Evolutionary conservation across 2,329 filamentous ascomycete genomes (phyloP), one percentile per base, ranked within the genome.

Genomic region (Xylariaceae sp.): DNA sequence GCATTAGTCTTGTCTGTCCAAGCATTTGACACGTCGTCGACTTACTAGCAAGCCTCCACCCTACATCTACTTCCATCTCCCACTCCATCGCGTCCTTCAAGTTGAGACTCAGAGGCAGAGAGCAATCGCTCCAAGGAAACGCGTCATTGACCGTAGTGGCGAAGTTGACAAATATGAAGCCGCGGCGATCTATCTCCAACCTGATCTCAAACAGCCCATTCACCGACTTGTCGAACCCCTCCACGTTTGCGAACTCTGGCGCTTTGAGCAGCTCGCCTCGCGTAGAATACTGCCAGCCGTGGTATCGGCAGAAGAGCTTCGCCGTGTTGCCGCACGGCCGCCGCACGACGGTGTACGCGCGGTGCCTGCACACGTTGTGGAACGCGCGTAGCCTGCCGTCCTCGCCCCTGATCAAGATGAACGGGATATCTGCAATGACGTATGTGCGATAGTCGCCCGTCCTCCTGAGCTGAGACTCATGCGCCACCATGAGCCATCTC

Each of bases 291-390:
- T 74, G 78, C 78, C 79, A 83, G 32, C 77, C 78, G 52, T 82
- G 78, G 51, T 82, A 82, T 44, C 73, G 73, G 65, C 79, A 83
- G 0, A 72, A 66, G 29, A 83, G 68, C 28, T 81, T 70, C 48
- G 62, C 68, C 36, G 69, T 69, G 32, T 67, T 67, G 3, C 79
- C 79, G 9, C 67, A 60, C 3, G 73, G 66, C 33, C 70, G 67
- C 3, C 65, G 68, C 8, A 79, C 74, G 8, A 82, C 70, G 0
- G 77, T 75, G 52, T 75, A 83, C 17, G 79, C 79, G 6, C 79
- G 68, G 56, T 82, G 79, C 2, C 79, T 64, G 60, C 79, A 82
- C 28, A 81, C 67, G 52, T 83, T 82, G 62, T 82, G 79, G 56
- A 82, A 81, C 13, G 69, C 78, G 6, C 22, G 22, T 26, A 26